Percentiles rank a stretch among this genome's conserved stretches.
Conservation (phyloP, 768 basidiomycete species). For the Trametes cingulata region DNA sequence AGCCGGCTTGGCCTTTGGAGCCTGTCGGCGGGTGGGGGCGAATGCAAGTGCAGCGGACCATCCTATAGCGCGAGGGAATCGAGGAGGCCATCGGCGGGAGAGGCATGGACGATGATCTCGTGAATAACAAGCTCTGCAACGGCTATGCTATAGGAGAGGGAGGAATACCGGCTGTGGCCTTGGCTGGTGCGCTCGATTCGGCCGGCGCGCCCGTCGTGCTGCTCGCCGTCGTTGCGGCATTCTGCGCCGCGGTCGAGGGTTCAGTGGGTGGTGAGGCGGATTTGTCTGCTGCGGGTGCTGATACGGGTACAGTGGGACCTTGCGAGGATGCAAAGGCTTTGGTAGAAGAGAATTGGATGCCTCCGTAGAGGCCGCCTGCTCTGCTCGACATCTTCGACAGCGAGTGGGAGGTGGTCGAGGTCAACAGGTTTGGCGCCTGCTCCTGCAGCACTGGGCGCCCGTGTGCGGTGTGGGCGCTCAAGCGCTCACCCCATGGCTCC, state of each 20-base stretch:
- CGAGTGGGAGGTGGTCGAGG: not conserved
- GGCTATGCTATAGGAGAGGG: slow-evolving; percentile 47
- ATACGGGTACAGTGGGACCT: slow-evolving; percentile 22
- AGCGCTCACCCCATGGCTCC: not conserved
- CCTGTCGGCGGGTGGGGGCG: slow-evolving; percentile 72
- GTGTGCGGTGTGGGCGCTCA: not conserved
- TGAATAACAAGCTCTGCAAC: slow-evolving; percentile 57
- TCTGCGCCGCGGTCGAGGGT: slow-evolving; percentile 30
- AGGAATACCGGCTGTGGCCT: slow-evolving; percentile 59
- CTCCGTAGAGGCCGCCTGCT: slow-evolving; percentile 85
- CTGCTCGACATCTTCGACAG: slow-evolving; percentile 63
- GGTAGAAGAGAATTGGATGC: slow-evolving; percentile 79
- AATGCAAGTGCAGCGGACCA: slow-evolving; percentile 92
- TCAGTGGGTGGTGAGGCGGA: slow-evolving; percentile 11
- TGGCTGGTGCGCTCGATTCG: slow-evolving; percentile 41
- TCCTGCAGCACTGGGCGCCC: not conserved
- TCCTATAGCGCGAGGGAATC: slow-evolving; percentile 47
- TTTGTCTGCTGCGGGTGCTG: slow-evolving; percentile 28
- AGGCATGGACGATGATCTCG: slow-evolving; percentile 32
- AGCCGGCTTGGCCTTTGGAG: slow-evolving; percentile 57
- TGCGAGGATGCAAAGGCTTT: slow-evolving; percentile 49
- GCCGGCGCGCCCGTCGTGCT: slow-evolving; percentile 19
- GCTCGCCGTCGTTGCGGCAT: slow-evolving; percentile 23
- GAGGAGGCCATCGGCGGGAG: slow-evolving; percentile 15
- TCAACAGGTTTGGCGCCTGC: not conserved